Conservation (phyloP, 2,329 filamentous ascomycete genomes). For the Chrysoporthe cubensis region DNA sequence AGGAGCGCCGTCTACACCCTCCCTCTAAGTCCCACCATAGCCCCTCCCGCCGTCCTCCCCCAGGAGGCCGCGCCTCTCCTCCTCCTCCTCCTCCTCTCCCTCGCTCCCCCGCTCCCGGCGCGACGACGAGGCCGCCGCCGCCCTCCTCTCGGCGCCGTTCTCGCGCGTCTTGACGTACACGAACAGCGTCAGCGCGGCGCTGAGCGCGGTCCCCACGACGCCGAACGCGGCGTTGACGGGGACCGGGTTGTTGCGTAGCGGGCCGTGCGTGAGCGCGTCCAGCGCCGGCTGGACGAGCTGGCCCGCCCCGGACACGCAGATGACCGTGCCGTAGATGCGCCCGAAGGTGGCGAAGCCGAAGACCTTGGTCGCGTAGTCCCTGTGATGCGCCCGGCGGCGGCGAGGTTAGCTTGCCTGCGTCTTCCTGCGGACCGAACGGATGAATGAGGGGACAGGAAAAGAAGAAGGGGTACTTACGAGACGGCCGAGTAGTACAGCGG, state of each 20-base stretch:
- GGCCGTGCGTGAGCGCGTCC: constrained; percentile 67
- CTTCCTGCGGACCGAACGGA: no score
- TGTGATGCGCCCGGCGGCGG: constrained; percentile 26
- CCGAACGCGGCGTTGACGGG: constrained; percentile 67
- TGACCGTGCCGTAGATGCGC: constrained; percentile 77
- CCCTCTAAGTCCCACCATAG: neutral
- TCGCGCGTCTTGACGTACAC: constrained; percentile 42
- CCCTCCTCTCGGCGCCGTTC: constrained; percentile 1
- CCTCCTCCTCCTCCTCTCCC: neutral
- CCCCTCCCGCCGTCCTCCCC: neutral
- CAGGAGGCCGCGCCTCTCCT: neutral
- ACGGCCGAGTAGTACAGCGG: constrained; percentile 79
- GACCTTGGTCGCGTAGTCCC: constrained; percentile 77
- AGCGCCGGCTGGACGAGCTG: constrained; percentile 74
- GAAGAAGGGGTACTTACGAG: constrained; percentile 47
- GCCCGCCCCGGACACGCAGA: constrained; percentile 71
- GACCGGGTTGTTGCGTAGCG: constrained; percentile 64
- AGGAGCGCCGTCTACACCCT: neutral
- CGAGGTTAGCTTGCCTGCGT: no score
- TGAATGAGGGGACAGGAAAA: neutral
- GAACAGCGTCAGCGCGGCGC: constrained; percentile 58
- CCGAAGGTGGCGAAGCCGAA: constrained; percentile 80
- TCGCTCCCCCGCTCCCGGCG: neutral
- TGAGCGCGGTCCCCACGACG: constrained; percentile 56
- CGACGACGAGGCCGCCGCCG: no score